phyloP scores from a whole-genome alignment of 2,329 filamentous ascomycete species.

The Rachicladosporium sp. region DNA sequence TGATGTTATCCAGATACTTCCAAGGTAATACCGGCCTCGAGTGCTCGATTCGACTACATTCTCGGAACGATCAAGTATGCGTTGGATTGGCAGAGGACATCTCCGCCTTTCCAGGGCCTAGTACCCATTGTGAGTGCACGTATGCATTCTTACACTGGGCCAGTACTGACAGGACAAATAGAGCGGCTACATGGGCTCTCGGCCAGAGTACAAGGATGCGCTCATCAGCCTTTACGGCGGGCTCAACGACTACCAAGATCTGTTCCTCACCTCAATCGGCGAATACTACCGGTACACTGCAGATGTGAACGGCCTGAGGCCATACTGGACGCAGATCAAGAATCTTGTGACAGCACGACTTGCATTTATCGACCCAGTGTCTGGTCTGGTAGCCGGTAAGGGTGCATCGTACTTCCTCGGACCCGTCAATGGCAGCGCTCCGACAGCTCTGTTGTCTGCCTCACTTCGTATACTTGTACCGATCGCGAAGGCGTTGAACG shows the following conservation, averaged over 20 bases:
- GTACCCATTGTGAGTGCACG: slow-evolving; percentile 4
- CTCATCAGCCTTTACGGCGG: slow-evolving; percentile 6
- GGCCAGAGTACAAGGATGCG: slow-evolving; percentile 5
- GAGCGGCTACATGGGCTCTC: slow-evolving; percentile 7
- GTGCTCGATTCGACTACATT: slow-evolving; percentile 24
- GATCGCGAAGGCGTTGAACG: slow-evolving; percentile 22
- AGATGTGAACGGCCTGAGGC: slow-evolving; percentile 9
- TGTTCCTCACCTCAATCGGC: slow-evolving; percentile 18
- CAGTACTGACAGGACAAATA: too few relatives aligned
- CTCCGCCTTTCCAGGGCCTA: slow-evolving; percentile 6
- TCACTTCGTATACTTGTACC: slow-evolving; percentile 17
- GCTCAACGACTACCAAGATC: slow-evolving; percentile 22
- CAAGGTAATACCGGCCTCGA: slow-evolving; percentile 26
- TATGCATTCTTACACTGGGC: too few relatives aligned
- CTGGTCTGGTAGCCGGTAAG: slow-evolving; percentile 15
- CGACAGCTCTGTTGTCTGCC: slow-evolving; percentile 15
- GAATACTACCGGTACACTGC: slow-evolving; percentile 19
- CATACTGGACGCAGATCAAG: slow-evolving; percentile 18
- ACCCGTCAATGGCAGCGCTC: slow-evolving; percentile 19
- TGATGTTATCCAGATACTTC: slow-evolving; percentile 18
- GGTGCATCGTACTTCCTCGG: slow-evolving; percentile 17
- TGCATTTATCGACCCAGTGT: slow-evolving; percentile 17
- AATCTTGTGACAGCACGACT: slow-evolving; percentile 11
- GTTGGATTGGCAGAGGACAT: slow-evolving; percentile 15
- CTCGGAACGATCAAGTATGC: slow-evolving; percentile 24